Conservation (phyloP, 2,329 filamentous ascomycete species). For the Trichoderma guizhouense region DNA sequence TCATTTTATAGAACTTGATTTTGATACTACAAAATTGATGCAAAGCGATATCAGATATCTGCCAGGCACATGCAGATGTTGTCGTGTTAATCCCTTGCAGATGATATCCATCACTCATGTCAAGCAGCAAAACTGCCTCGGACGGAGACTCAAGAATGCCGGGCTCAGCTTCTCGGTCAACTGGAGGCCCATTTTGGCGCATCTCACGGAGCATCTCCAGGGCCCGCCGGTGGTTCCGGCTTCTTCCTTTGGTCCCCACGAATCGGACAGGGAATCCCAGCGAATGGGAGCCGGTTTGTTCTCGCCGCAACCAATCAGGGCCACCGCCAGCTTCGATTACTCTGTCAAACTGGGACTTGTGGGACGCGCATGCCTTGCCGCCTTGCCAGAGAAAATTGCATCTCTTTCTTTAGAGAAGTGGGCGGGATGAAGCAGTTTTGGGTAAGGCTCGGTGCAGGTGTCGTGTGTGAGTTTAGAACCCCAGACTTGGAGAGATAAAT, state of each 20-base stretch:
- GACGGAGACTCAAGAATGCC: not conserved
- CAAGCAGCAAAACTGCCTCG: not conserved
- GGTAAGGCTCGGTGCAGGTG: not conserved
- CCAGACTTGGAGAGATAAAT: not conserved
- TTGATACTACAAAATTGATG: not conserved
- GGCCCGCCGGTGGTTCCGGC: slow-evolving; percentile 26
- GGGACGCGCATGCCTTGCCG: slow-evolving; percentile 20
- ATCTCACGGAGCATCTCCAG: not conserved
- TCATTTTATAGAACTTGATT: not conserved
- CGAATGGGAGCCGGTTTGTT: slow-evolving; percentile 32
- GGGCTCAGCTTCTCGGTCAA: slow-evolving; percentile 2
- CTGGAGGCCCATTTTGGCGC: not conserved
- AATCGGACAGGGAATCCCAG: slow-evolving; percentile 24
- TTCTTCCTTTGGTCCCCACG: slow-evolving; percentile 28
- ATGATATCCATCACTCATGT: not conserved
- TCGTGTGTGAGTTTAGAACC: slow-evolving; percentile 8
- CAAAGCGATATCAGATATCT: not conserved
- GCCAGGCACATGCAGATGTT: not conserved
- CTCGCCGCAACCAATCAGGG: slow-evolving; percentile 28
- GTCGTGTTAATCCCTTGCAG: not conserved
- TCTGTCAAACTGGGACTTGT: not conserved
- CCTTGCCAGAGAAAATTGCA: slow-evolving; percentile 15
- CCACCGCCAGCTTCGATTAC: not conserved
- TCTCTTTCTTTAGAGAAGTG: not conserved
- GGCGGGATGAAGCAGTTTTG: not conserved